Percentiles rank a stretch among this genome's conserved stretches.
phyloP scores from a whole-genome alignment of 352 stramenopile genomes.

The Pythium sp. region DNA sequence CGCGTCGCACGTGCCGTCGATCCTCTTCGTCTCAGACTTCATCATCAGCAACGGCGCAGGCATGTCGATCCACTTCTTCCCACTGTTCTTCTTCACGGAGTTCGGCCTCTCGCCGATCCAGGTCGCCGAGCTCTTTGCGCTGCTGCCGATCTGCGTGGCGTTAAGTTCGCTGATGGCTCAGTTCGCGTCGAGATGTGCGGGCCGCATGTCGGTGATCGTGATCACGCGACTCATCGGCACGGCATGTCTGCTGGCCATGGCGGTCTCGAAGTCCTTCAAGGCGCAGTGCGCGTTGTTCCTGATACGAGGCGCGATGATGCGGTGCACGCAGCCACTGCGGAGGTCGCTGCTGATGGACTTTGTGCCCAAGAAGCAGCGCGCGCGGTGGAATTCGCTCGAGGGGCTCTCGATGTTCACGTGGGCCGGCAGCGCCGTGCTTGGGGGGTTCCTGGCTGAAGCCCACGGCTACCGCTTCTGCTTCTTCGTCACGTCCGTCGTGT shows the following conservation, averaged over 20 bases:
- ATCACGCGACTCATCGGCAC: conserved; percentile 34
- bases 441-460: conserved; percentile 49
- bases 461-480: conserved; percentile 73
- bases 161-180: conserved; percentile 47
- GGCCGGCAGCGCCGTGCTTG: conserved; percentile 65
- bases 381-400: conserved; percentile 71
- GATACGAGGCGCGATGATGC: conserved; percentile 48
- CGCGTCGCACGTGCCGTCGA: conserved; percentile 45
- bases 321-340: conserved; percentile 57
- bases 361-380: conserved; percentile 52
- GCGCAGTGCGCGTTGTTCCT: conserved; percentile 54
- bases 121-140: conserved; percentile 54
- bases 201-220: conserved; percentile 62
- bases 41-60: conserved; percentile 64
- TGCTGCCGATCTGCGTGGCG: conserved; percentile 46
- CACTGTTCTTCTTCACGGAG: conserved; percentile 65
- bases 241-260: conserved; percentile 48
- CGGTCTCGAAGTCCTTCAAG: conserved; percentile 24
- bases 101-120: conserved; percentile 49
- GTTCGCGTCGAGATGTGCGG: conserved; percentile 26
- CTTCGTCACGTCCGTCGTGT: conserved; percentile 44
- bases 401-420: conserved; percentile 60
- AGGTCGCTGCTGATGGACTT: conserved; percentile 79
- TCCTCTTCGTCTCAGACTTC: conserved; percentile 70
- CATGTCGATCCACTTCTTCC: conserved; percentile 57